These are phyloP conservation scores for Pythium rishiriense DNA, from an alignment of 352 stramenopile species.

Conservation along the genomic window DNA sequence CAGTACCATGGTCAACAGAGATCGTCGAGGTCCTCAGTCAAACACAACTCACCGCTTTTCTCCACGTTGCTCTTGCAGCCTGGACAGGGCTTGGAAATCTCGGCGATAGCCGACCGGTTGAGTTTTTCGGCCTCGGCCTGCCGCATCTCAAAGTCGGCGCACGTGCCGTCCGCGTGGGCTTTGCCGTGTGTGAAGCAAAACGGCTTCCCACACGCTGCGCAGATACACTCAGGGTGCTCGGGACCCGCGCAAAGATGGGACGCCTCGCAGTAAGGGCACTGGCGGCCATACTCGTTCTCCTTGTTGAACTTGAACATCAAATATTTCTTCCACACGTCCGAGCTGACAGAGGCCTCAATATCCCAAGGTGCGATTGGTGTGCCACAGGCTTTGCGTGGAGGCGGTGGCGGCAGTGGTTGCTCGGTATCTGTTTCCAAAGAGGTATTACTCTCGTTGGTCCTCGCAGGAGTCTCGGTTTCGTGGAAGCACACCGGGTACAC, in stretches of 20 bases:
- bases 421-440: neutral
- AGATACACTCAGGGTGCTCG: conserved; percentile 49
- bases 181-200: conserved; percentile 92
- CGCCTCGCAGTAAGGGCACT: conserved; percentile 63
- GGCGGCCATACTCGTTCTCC: conserved; percentile 59
- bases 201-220: conserved; percentile 42
- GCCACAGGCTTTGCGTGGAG: conserved; percentile 33
- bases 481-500: conserved; percentile 79
- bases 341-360: conserved; percentile 43
- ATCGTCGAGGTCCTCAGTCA: neutral
- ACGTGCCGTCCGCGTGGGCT: conserved; percentile 69
- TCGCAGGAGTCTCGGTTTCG: too few species aligned
- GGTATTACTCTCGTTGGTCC: neutral
- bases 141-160: conserved; percentile 78
- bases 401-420: neutral
- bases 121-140: conserved; percentile 84
- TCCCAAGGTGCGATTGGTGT: conserved; percentile 45
- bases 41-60: conserved; percentile 47
- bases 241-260: conserved; percentile 58
- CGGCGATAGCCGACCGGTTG: conserved; percentile 76
- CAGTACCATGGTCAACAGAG: neutral
- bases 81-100: conserved; percentile 88
- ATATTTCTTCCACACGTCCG: conserved; percentile 75
- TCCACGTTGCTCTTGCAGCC: conserved; percentile 88
- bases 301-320: conserved; percentile 90